phyloP scores from a whole-genome alignment of 208 protist genomes.

The Crithidia brevicula region DNA sequence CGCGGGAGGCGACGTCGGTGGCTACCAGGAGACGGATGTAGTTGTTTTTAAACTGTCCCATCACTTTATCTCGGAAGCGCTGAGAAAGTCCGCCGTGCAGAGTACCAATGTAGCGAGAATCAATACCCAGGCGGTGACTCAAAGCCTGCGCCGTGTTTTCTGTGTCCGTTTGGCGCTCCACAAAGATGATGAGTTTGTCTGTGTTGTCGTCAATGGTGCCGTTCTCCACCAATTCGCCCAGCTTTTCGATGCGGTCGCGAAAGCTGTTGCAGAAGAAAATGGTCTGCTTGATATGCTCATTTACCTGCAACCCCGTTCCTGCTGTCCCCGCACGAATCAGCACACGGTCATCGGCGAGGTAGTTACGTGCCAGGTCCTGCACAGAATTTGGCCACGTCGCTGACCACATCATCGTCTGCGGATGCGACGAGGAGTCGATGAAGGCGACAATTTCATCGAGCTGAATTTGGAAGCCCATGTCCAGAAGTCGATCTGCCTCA shows the following conservation, averaged over 20 bases:
- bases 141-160: slow-evolving; percentile 69
- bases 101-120: slow-evolving; percentile 71
- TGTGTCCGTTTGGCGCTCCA: slow-evolving; percentile 90
- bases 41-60: slow-evolving; percentile 90
- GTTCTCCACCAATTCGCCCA: slow-evolving; percentile 73
- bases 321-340: slow-evolving; percentile 88
- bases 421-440: slow-evolving; percentile 41
- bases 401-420: slow-evolving; percentile 98
- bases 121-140: slow-evolving; percentile 68
- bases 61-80: slow-evolving; percentile 85
- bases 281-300: slow-evolving; percentile 84
- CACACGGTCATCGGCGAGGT: slow-evolving; percentile 81
- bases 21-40: slow-evolving; percentile 91
- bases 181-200: slow-evolving; percentile 92
- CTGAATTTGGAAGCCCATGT: slow-evolving; percentile 94
- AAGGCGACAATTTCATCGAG: slow-evolving; percentile 96
- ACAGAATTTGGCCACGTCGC: slow-evolving; percentile 94
- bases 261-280: slow-evolving; percentile 68
- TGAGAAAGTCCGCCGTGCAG: slow-evolving; percentile 97
- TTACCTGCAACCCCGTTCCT: slow-evolving; percentile 82
- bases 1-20: slow-evolving; percentile 94
- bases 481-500: slow-evolving; percentile 98
- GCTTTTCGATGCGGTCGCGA: slow-evolving; percentile 65
- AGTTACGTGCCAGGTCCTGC: slow-evolving; percentile 80
- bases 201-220: slow-evolving; percentile 87